A percentile compares a stretch with the other conserved stretches of the same genome.
Evolutionary conservation across 192 early-diverging fungal species (phyloP).

Genomic region (Cetraspora pellucida): DNA sequence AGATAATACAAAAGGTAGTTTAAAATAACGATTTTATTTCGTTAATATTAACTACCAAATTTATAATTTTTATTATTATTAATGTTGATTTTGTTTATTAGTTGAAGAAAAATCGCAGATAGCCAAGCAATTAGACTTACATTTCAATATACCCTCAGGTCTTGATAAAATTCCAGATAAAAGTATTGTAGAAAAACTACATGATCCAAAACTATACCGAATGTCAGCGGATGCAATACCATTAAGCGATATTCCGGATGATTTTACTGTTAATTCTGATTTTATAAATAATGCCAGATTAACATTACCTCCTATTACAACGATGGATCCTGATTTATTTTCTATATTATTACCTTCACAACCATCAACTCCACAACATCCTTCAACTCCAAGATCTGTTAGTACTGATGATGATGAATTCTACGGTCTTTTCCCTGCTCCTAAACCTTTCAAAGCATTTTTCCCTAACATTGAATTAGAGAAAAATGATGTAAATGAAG

Average conservation of each 20-base stretch:
- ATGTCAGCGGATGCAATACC: neutral
- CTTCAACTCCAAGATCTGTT: neutral
- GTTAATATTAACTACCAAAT: too few relatives aligned
- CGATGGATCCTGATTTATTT: too few relatives aligned
- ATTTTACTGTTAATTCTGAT: neutral
- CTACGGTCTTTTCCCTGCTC: neutral
- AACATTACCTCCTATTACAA: too few relatives aligned
- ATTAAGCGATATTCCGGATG: neutral
- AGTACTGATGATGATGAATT: constrained; percentile 16
- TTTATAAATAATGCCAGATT: neutral
- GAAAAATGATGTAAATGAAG: too few relatives aligned
- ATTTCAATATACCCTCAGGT: neutral
- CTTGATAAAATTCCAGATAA: neutral
- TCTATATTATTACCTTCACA: too few relatives aligned
- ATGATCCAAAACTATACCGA: neutral
- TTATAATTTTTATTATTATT: too few relatives aligned
- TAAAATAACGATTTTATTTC: neutral
- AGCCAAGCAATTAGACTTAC: neutral
- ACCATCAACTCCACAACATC: neutral
- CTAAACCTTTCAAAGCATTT: constrained; percentile 14
- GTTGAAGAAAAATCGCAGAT: too few relatives aligned
- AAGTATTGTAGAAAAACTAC: neutral
- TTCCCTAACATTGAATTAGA: too few relatives aligned
- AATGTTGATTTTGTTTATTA: too few relatives aligned
- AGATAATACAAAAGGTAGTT: neutral